Base-by-base conservation (phyloP, 2,329 filamentous ascomycete genomes). In the Geosmithia morbida region DNA sequence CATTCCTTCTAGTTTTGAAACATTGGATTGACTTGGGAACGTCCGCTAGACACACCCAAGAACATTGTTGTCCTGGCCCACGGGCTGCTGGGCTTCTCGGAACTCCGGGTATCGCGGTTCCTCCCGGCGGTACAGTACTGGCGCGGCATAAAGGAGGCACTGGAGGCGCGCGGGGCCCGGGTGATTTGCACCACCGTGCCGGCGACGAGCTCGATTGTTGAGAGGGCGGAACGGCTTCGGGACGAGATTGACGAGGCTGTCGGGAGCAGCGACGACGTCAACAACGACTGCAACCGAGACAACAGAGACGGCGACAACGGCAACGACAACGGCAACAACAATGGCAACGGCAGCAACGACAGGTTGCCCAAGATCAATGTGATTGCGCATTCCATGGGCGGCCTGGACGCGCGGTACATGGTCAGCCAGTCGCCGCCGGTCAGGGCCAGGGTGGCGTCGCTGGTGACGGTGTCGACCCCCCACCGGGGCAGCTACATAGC, bases 361-460 rank as follows among this genome's bases (percentile, higher is more conserved):
- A 6, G 11, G 29, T 6, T 7, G 3, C 33, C 33, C 33, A 37
- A 13, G 5, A 86, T 95, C 53, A 87, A 86, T 58, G 85, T 95
- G 50, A 71, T 88, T 18, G 77, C 77, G 41, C 84, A 88, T 63
- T 76, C 71, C 53, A 81, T 81, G 77, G 77, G 79, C 44, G 79
- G 79, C 2, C 66, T 83, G 3, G 79, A 83, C 57, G 74, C 77
- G 10, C 68, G 79, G 43, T 79, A 80, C 59, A 79, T 83, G 77
- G 75, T 82, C 47, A 75, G 77, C 19, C 67, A 68, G 46, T 64
- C 81, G 13, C 64, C 63, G 41, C 73, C 72, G 1, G 58, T 61
- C 20, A 60, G 64, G 41, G 63, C 76, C 18, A 57, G 63, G 17
- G 71, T 78, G 45, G 65, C 66, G 26, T 71, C 70, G 2, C 65